phyloP scores from a whole-genome alignment of 2,329 filamentous ascomycete species.

The Didymella pinodella region DNA sequence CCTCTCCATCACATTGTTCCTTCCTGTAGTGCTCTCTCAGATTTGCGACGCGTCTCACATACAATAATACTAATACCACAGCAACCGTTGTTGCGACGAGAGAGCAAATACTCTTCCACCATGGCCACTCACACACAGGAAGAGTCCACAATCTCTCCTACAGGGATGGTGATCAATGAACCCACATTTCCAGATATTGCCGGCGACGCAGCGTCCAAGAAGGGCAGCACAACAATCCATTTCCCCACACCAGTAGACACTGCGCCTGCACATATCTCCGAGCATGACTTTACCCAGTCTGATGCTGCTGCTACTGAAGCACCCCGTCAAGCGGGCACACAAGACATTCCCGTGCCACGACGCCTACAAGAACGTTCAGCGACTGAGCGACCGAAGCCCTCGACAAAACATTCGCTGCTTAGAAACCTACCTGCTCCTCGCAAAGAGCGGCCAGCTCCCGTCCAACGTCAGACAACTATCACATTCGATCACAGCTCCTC shows the following conservation, averaged over 20 bases:
- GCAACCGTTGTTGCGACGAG: slow-evolving; percentile 5
- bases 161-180: slow-evolving; percentile 20
- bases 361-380: slow-evolving; percentile 38
- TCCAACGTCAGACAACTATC: slow-evolving; percentile 35
- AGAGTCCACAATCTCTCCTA: slow-evolving; percentile 10
- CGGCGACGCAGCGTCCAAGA: background rate
- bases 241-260: slow-evolving; percentile 12
- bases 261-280: slow-evolving; percentile 13
- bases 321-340: background rate
- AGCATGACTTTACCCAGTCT: slow-evolving; percentile 6
- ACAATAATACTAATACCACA: slow-evolving; percentile 8
- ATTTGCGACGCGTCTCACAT: background rate
- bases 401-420: slow-evolving; percentile 32
- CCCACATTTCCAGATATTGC: slow-evolving; percentile 18
- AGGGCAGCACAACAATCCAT: slow-evolving; percentile 8
- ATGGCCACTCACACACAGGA: slow-evolving; percentile 10
- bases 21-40: slow-evolving; percentile 2
- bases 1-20: background rate
- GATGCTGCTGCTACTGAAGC: slow-evolving; percentile 4
- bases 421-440: slow-evolving; percentile 26
- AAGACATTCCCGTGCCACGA: slow-evolving; percentile 21
- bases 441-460: slow-evolving; percentile 23
- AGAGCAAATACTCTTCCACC: background rate
- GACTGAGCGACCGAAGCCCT: slow-evolving; percentile 43
- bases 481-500: slow-evolving; percentile 39